Conservation (phyloP, 768 basidiomycete species). For the Neoboletus brunneissimus region DNA sequence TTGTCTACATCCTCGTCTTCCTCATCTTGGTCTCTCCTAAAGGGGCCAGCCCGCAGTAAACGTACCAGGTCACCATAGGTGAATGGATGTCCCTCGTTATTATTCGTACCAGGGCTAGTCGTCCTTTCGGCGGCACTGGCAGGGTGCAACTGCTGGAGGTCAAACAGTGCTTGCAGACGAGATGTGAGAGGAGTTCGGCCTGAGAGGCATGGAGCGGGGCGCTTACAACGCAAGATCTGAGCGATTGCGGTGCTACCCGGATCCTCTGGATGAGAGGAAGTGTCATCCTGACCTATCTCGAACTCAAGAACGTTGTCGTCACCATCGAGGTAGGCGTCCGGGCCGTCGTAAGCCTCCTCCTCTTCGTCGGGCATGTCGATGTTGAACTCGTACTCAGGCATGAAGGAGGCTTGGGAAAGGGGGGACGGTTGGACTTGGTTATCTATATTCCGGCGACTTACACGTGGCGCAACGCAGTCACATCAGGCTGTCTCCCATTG, state of each 20-base stretch:
- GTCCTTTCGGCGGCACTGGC: constrained; percentile 11
- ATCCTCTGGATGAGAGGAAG: not conserved
- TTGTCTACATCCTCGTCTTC: constrained; percentile 41
- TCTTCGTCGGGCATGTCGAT: constrained; percentile 24
- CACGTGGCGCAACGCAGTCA: constrained; percentile 1
- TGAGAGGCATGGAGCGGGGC: not conserved
- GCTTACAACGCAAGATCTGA: constrained; percentile 32
- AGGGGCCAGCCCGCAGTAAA: constrained; percentile 14
- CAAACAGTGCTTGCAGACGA: constrained; percentile 26
- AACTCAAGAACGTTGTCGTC: constrained; percentile 37
- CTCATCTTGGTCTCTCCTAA: constrained; percentile 36
- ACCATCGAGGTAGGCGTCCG: constrained; percentile 35
- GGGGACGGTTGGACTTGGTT: not conserved
- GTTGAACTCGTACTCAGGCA: constrained; percentile 24
- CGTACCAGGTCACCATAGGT: constrained; percentile 28
- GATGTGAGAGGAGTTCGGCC: constrained; percentile 1
- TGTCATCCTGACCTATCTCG: constrained; percentile 28
- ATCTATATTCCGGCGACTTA: constrained; percentile 3
- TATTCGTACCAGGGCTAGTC: not conserved
- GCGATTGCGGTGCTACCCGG: constrained; percentile 12
- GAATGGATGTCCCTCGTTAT: constrained; percentile 8
- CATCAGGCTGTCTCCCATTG: not conserved
- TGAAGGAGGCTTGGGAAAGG: constrained; percentile 3
- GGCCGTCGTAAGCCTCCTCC: constrained; percentile 34
- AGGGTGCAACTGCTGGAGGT: constrained; percentile 24